These are phyloP conservation scores for Bondarzewia mesenterica DNA, from an alignment of 1,284 basidiomycete species.

Conservation along the genomic window DNA sequence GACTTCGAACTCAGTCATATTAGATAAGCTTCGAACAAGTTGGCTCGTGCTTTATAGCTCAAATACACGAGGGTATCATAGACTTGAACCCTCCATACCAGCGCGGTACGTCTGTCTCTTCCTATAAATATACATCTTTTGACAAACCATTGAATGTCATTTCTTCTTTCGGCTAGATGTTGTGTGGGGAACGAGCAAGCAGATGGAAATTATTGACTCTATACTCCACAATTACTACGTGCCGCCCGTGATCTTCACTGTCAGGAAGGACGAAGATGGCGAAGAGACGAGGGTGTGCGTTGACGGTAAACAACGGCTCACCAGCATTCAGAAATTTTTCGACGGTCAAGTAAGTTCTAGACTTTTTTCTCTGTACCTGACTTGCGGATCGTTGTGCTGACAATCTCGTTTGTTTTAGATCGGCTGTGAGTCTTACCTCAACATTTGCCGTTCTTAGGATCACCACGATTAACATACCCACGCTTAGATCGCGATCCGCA, in stretches of 20 bases:
- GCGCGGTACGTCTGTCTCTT: constrained; percentile 35
- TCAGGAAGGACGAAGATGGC: constrained; percentile 44
- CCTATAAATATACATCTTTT: background rate
- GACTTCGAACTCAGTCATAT: background rate
- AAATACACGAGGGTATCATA: constrained; percentile 57
- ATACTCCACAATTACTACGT: constrained; percentile 69
- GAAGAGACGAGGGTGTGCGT: constrained; percentile 54
- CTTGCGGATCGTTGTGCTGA: background rate
- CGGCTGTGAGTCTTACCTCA: constrained; percentile 23
- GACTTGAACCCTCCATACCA: constrained; percentile 64
- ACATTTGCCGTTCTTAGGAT: background rate
- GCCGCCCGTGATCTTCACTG: constrained; percentile 65
- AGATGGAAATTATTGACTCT: constrained; percentile 66
- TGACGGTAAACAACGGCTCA: constrained; percentile 70
- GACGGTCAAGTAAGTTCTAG: constrained; percentile 49
- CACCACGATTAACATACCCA: background rate
- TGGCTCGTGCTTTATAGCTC: too few species aligned
- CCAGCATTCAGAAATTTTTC: constrained; percentile 64
- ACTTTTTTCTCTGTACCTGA: background rate
- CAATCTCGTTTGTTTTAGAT: constrained; percentile 19
- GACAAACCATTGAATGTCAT: background rate
- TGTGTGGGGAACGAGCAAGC: constrained; percentile 66
- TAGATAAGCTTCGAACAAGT: too few species aligned
- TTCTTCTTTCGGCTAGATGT: constrained; percentile 39
- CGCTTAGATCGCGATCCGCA: constrained; percentile 35